Base-by-base conservation (phyloP, 176 grass and related monocot species). In the Aegilops longissima region DNA sequence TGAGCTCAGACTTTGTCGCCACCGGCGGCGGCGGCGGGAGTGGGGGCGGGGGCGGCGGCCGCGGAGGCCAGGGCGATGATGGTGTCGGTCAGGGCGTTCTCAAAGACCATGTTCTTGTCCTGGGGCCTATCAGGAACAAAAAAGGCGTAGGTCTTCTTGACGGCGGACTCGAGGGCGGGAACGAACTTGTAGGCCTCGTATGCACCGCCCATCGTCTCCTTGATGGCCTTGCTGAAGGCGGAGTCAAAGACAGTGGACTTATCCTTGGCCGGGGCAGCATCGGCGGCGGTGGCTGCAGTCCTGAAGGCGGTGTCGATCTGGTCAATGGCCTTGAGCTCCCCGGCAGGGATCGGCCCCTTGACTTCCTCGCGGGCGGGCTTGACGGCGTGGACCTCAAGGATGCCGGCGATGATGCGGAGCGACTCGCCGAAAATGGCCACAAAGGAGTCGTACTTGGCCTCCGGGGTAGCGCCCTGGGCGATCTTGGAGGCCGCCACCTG, bases 361-460 rank as follows among this genome's bases (percentile, higher is more conserved):
- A 12, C 9, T 36, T 71, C 69, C 35, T 71, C 69, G 35, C 9
- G 3, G 4, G 18, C 20, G 69, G 69, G 69, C 69, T 71, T 71
- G 69, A 71, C 35, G 69, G 69, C 69, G 69, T 71, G 69, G 35
- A 40, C 69, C 35, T 71, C 9, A 8, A 71, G 69, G 69, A 18
- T 35, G 35, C 69, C 69, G 18, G 69, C 69, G 35, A 71, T 40
- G 20, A 71, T 36, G 69, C 69, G 69, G 69, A 71, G 69, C 35
- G 69, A 34, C 35, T 71, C 69, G 35, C 4, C 39, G 35, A 71
- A 8, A 34, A 20, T 0, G 35, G 35, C 17, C 18, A 71, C 69
- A 35, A 71, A 71, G 69, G 35, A 8, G 69, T 71, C 35, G 34
- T n/a, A 71, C 69, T 71, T 71, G 69, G 35, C 69, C 69, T 71